Evolutionary conservation across 257 asterid genomes (phyloP).

Genomic region (Sherardia arvensis): DNA sequence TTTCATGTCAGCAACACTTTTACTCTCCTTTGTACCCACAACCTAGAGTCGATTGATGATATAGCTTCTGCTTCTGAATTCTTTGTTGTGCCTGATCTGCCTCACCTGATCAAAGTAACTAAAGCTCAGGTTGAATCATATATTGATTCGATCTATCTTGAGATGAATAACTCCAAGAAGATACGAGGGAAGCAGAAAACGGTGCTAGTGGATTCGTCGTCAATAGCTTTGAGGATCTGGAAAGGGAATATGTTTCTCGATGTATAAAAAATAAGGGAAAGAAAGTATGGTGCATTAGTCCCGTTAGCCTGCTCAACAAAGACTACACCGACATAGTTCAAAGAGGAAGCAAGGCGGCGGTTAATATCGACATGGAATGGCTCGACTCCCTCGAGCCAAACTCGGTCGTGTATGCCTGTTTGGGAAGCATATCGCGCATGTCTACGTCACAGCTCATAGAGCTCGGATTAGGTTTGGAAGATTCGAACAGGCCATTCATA

Average conservation of each 20-base stretch:
- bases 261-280: constrained; percentile 17
- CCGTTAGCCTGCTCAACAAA: constrained; percentile 33
- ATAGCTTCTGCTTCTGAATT: constrained; percentile 27
- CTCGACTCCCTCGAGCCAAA: constrained; percentile 15
- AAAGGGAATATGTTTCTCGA: constrained; percentile 23
- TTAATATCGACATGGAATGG: constrained; percentile 33
- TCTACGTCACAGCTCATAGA: constrained; percentile 19
- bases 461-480: constrained; percentile 43
- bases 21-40: constrained; percentile 21
- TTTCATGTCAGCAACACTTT: constrained; percentile 48
- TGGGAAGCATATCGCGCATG: constrained; percentile 43
- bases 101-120: constrained; percentile 34
- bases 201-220: constrained; percentile 35
- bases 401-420: constrained; percentile 37
- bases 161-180: constrained; percentile 4
- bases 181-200: constrained; percentile 18
- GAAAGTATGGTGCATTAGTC: constrained; percentile 39
- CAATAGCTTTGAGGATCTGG: constrained; percentile 38
- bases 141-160: neutral
- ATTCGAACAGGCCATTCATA: constrained; percentile 31
- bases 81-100: constrained; percentile 40
- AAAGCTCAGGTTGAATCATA: constrained; percentile 29
- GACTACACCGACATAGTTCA: constrained; percentile 25
- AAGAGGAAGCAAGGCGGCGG: constrained; percentile 36
- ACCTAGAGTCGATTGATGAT: constrained; percentile 12